Evolutionary conservation across 768 basidiomycete genomes (phyloP), one percentile per base, ranked within the genome.

Genomic region (Gloeostereum incarnatum): DNA sequence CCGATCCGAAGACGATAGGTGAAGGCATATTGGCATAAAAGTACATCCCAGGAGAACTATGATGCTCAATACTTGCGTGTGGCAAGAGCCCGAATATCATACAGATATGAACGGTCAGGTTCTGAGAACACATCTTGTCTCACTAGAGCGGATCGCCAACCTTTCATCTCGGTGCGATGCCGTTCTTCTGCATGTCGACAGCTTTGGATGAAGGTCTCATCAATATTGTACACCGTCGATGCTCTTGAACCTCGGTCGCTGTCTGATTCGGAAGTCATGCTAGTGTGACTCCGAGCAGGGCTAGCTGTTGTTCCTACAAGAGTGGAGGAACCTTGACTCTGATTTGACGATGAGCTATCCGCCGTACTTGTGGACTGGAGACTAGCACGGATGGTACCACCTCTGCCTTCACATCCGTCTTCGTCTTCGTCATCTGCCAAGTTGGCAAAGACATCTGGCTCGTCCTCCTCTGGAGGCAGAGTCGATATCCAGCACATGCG

Each of bases 401-500:
- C 81, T 46, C 79, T 81, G 20, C 68, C 66, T 53, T 82, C 82
- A 76, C 80, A 84, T 16, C 59, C 67, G 34, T 73, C 73, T 36
- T 85, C 84, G 41, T 88, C 82, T 54, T 93, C 91, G 49, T 94
- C 93, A 46, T 94, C 92, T 2, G 83, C 87, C 20, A 92, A 73
- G 47, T 88, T 84, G 32, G 87, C 89, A 56, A 96, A 94, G n/a
- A 92, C 85, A 54, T 97, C 92, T 5, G 88, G 87, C 54, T 97
- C 92, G 27, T 93, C 89, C 52, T 94, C 88, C 41, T 91, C 91
- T 16, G 84, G 81, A 5, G 81, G 71, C 27, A 89, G 58, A 42
- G 79, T 79, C 40, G 88, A 87, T 60, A 98, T 74, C 91, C 91
- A 97, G 53, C 90, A 88, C 92, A 97, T 97, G 18, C 79, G 78